Evolutionary conservation across 2,329 filamentous ascomycete species (phyloP).

Genomic region (Trichophyton simii): DNA sequence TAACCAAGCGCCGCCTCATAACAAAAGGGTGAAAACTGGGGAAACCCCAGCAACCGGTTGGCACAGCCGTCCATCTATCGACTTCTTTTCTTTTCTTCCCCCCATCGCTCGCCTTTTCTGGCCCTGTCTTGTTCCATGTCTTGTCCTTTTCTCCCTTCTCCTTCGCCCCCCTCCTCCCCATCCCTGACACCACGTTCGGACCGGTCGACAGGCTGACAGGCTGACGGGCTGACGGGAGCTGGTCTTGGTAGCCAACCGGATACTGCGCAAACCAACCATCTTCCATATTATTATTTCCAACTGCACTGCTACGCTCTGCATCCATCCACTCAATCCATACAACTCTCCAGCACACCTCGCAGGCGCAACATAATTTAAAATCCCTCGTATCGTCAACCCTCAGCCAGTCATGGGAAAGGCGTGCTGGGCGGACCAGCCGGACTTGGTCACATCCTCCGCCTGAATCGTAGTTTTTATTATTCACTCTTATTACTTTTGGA

Average conservation of each 20-base stretch:
- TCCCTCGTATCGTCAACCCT: neutral
- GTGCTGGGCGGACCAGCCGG: neutral
- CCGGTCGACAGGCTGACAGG: neutral
- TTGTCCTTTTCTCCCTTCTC: neutral
- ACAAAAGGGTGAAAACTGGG: neutral
- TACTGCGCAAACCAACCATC: neutral
- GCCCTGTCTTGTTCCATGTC: no score
- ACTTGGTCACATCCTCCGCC: neutral
- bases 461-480: neutral
- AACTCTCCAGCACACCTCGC: neutral
- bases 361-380: neutral
- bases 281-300: neutral
- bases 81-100: neutral
- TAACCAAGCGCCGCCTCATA: neutral
- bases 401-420: neutral
- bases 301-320: neutral
- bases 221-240: neutral
- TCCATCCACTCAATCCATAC: neutral
- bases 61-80: neutral
- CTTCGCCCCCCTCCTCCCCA: neutral
- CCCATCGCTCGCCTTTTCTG: neutral
- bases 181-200: constrained; percentile 2
- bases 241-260: neutral
- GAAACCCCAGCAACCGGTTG: neutral
- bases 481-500: neutral